Base-by-base conservation (phyloP, 192 early-diverging fungal genomes). In the Mortierella antarctica region DNA sequence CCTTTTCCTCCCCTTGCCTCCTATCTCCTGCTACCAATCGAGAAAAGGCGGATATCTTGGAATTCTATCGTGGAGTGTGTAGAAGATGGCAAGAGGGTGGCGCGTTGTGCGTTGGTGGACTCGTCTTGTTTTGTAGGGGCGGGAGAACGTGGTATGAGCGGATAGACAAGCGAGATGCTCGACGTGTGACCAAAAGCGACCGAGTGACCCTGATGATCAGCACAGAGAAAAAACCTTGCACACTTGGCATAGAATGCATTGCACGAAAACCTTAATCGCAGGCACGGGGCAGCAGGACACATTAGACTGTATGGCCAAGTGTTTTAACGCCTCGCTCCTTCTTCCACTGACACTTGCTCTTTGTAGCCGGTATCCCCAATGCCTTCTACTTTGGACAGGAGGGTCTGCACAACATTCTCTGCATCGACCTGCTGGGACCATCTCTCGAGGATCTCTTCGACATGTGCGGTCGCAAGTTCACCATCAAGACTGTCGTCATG, bases 381-480 rank as follows among this genome's bases (percentile, higher is more conserved):
- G 95, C 92, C 20, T 95, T 97, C 74, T 96, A 97, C 88, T 99
- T 96, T 91, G 96, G 96, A 40, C 95, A 96, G 74, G 97, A 99
- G 78, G 96, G 97, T 15, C 84, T 99, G 23, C 93, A 99, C 83
- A 97, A 96, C 79, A 90, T 99, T 31, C 86, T 99, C 5, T 95
- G 94, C 68, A 93, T 99, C 44, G 97, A 99, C 73, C 87, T 99
- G 52, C 87, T 99, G 18, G 97, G 97, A 0, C 95, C 96, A 14
- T 92, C 90, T 64, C 82, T 99, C 23, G 97, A 99, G 83, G 97
- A 99, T 82, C 86, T 97, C 62, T 99, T 99, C 87, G 97, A 99
- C 78, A 89, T 91, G 65, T 99, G 97, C 85, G 89, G 91, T 20
- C 85, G 97, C 74, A 92, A 92, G 82, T 97, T 99, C 72, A 86